Evolutionary conservation across 345 rosid species (phyloP).

Genomic region (Syzygium aromaticum): DNA sequence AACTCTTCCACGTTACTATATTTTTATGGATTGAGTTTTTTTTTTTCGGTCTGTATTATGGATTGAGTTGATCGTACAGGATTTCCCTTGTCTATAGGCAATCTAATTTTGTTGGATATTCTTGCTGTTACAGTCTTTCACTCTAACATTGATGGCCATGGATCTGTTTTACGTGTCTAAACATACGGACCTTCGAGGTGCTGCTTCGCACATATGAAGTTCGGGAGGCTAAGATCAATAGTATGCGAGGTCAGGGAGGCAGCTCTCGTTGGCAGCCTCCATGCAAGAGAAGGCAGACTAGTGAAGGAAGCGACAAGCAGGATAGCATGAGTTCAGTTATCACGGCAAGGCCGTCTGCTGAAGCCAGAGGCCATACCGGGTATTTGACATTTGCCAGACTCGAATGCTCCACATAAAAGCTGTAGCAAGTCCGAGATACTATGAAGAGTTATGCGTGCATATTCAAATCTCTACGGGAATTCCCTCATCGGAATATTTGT

Average conservation of each 20-base stretch:
- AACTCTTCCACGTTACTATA: not conserved
- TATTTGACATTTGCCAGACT: slow-evolving; percentile 85
- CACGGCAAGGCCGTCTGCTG: slow-evolving; percentile 66
- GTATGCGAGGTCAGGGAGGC: slow-evolving; percentile 20
- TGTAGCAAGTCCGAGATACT: not conserved
- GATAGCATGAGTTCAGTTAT: slow-evolving; percentile 18
- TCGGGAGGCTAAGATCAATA: slow-evolving; percentile 45
- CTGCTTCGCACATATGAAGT: slow-evolving; percentile 67
- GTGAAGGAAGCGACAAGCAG: slow-evolving; percentile 17
- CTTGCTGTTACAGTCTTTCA: not conserved
- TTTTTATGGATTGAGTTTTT: no score
- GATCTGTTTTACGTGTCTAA: slow-evolving; percentile 19
- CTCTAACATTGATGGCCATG: not conserved
- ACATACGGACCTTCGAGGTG: slow-evolving; percentile 80
- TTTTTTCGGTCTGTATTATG: no score
- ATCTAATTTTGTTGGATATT: not conserved
- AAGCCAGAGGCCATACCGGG: slow-evolving; percentile 91
- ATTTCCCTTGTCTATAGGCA: not conserved
- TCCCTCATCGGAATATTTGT: not conserved
- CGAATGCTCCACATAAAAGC: slow-evolving; percentile 31
- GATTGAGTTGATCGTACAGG: not conserved
- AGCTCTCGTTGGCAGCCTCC: slow-evolving; percentile 26
- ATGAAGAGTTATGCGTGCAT: not conserved
- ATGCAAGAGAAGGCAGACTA: slow-evolving; percentile 64
- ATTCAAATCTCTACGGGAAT: not conserved